Evolutionary conservation across 257 asterid genomes (phyloP), one percentile per base, ranked within the genome.

Genomic region (Fraxinus anomala): DNA sequence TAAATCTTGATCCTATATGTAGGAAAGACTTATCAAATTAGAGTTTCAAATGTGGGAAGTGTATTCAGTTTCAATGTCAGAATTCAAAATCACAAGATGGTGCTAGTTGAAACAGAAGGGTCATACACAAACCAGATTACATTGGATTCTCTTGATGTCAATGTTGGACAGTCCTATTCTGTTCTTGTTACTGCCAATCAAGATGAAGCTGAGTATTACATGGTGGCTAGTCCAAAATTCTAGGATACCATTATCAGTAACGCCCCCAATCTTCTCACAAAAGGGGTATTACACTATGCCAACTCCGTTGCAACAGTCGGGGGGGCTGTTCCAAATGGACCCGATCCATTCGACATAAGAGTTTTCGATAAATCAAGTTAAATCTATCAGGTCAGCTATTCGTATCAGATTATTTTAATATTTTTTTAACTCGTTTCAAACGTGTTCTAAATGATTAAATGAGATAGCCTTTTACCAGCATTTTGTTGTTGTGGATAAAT

Each of bases 151-250:
- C 87, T 92, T 0, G 97, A 92, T 4, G 88, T 92, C 42, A 94
- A 92, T 74, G 86, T 89, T 2, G 97, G 97, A 26, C 97, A 92
- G 49, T 92, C 96, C 34, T 92, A 92, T 81, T 90, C 96, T 19
- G 92, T 90, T 67, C 89, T 92, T 36, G 87, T 92, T 47, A 83
- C 89, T 51, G 82, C 88, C 26, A 83, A 86, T 78, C 89, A 88
- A 42, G n/a, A 69, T n/a, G 56, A 70, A 1, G 76, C 70, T 3
- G 96, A 92, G 74, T 91, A 87, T 59, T 92, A 89, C 56, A 56
- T 92, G 0, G 95, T 89, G 0, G 94, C 96, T 5, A 89, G 87
- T 61, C 94, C 97, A 0, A 91, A 89, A 83, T 72, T 85, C 84
- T 80, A 72, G 0, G 44, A 79, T 17, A 39, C 16, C 31, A 4